Evolutionary conservation across 192 early-diverging fungal genomes (phyloP), one percentile per base, ranked within the genome.

Genomic region (Borealophlyctis nickersoniae): DNA sequence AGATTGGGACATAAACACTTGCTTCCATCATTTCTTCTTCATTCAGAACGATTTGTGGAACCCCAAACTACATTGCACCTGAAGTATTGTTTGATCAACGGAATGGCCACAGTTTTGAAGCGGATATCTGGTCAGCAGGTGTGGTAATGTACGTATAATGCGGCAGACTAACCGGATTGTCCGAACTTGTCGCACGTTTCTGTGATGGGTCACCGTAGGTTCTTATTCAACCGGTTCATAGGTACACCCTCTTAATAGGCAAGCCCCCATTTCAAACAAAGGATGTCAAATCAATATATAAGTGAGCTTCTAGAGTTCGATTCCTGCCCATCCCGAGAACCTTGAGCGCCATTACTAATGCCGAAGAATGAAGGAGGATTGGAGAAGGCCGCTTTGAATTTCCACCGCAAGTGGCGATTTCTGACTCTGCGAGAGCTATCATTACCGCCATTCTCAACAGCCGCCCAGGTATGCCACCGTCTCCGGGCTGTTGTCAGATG

Each of bases 31-130:
- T n/a, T n/a, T n/a, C n/a, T n/a, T n/a, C 19, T 23, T n/a, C 36
- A 49, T 60, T 24, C 62, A 92, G 89, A 63, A 94, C 94, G 1
- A 92, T 98, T 63, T 88, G 95, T 59, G 96, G 96, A 13, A 99
- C 96, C 5, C 96, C 95, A 2, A 96, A 96, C 61, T 99, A 97
- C 68, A 89, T 99, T 66, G 96, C 96, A 1, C 96, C 96, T 0
- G 96, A 99, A 70, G 87, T 99, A 26, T 76, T 98, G 27, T 90
- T 89, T 68, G 88, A 87, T 58, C 73, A 77, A 30, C 72, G 78
- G 60, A 76, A 84, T 0, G 94, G 95, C 5, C 95, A 99, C 71
- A 91, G 90, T 53, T 93, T 86, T 65, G 91, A 93, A 69, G 96
- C 89, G 9, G 96, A 99, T 58, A 87, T 96, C 67, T 99, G 96